These are phyloP conservation scores for Solanum pennellii DNA, from an alignment of 257 asterid species.

Conservation along the genomic window DNA sequence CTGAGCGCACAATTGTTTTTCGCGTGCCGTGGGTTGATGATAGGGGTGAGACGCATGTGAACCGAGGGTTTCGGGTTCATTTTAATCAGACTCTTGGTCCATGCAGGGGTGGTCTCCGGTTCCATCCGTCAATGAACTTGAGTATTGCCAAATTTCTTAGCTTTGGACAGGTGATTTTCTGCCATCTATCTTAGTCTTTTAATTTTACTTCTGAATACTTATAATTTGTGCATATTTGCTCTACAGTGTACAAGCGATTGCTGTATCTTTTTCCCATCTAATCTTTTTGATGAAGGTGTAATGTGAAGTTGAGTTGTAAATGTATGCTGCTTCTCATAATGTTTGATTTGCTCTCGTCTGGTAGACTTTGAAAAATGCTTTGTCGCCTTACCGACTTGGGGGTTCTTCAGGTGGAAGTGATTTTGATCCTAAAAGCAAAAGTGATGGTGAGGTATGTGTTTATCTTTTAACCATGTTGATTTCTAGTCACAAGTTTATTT, in stretches of 20 bases:
- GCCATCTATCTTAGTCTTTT: neutral
- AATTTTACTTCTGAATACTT: neutral
- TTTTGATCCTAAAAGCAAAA: constrained; percentile 91
- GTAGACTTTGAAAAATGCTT: constrained; percentile 90
- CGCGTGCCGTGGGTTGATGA: constrained; percentile 98
- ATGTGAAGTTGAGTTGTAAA: neutral
- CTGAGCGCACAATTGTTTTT: constrained; percentile 79
- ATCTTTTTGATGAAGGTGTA: neutral
- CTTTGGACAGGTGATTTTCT: constrained; percentile 68
- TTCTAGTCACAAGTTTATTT: constrained; percentile 4
- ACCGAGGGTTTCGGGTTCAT: constrained; percentile 91
- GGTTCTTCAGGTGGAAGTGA: constrained; percentile 99
- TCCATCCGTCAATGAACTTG: constrained; percentile 87
- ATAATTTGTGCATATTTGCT: neutral
- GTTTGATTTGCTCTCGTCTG: constrained; percentile 16
- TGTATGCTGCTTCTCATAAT: constrained; percentile 5
- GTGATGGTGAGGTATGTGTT: constrained; percentile 67
- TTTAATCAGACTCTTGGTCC: constrained; percentile 97
- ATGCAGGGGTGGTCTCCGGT: constrained; percentile 96
- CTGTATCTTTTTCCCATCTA: neutral
- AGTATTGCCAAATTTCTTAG: constrained; percentile 93
- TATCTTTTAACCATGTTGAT: constrained; percentile 4
- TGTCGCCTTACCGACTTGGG: constrained; percentile 94
- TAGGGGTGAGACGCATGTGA: constrained; percentile 89
- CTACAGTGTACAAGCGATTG: neutral